These are phyloP conservation scores for Tillandsia leiboldiana DNA, from an alignment of 176 grass and related monocot species.

Conservation along the genomic window DNA sequence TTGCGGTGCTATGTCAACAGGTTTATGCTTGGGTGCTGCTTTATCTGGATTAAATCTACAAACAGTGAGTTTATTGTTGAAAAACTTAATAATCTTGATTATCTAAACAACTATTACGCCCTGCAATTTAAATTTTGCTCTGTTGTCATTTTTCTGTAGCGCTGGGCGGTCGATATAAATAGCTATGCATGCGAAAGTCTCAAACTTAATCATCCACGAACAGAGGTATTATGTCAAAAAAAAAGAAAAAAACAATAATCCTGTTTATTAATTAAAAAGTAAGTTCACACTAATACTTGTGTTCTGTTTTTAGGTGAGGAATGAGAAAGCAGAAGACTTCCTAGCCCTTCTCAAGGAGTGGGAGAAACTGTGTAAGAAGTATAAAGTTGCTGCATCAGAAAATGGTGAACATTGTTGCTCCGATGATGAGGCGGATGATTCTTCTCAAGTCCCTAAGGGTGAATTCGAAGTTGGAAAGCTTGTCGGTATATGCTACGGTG, in stretches of 20 bases:
- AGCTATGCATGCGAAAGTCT: conserved; percentile 55
- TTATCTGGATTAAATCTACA: conserved; percentile 58
- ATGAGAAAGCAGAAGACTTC: conserved; percentile 72
- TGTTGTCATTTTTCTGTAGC: conserved; percentile 16
- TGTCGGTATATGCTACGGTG: conserved; percentile 49
- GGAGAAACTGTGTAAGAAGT: conserved; percentile 37
- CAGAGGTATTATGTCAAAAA: conserved; percentile 34
- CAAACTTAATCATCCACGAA: conserved; percentile 62
- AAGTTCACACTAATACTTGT: not conserved
- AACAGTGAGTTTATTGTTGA: conserved; percentile 31
- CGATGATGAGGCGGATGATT: conserved; percentile 21
- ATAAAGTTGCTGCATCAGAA: conserved; percentile 5
- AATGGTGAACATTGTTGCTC: not conserved
- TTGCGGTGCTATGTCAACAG: conserved; percentile 87
- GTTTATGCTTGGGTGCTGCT: conserved; percentile 60
- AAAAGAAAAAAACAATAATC: too few species aligned
- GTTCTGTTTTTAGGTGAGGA: conserved; percentile 39
- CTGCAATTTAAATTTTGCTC: not conserved
- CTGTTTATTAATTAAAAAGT: too few species aligned
- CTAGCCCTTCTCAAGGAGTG: conserved; percentile 51
- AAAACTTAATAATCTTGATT: too few species aligned
- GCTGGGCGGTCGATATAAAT: conserved; percentile 81
- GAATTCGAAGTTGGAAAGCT: conserved; percentile 60
- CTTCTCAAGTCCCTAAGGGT: conserved; percentile 25
- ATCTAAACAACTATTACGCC: too few species aligned